Evolutionary conservation across 306 rosid species (phyloP).

Genomic region (cucumber (Cucumis sativus)): DNA sequence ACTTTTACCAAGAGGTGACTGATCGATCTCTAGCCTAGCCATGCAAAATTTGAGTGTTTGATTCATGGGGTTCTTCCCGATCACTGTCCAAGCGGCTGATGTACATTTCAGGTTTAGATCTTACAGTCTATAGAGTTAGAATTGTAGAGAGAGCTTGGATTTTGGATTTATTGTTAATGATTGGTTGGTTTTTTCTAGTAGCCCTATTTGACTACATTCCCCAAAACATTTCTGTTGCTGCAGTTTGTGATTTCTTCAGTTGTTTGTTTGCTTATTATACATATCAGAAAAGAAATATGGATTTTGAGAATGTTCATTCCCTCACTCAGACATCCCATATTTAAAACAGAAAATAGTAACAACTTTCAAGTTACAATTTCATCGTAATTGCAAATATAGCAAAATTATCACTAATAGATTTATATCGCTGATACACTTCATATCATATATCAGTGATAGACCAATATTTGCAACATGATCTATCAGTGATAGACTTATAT

Average conservation of each 20-base stretch:
- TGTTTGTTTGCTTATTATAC: slow-evolving; percentile 15
- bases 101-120: slow-evolving; percentile 61
- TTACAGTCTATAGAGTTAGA: slow-evolving; percentile 32
- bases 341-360: neutral
- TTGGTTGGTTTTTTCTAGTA: slow-evolving; percentile 9
- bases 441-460: too few relatives aligned
- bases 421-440: too few relatives aligned
- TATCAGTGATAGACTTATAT: too few relatives aligned
- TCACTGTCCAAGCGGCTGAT: slow-evolving; percentile 77
- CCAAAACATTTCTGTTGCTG: slow-evolving; percentile 8
- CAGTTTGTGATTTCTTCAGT: slow-evolving; percentile 5
- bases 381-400: too few relatives aligned
- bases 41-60: slow-evolving; percentile 17
- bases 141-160: slow-evolving; percentile 27
- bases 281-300: slow-evolving; percentile 18
- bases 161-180: slow-evolving; percentile 28
- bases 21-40: slow-evolving; percentile 11
- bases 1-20: slow-evolving; percentile 15
- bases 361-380: neutral
- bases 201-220: neutral
- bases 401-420: too few relatives aligned
- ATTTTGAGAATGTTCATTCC: slow-evolving; percentile 13
- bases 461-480: too few relatives aligned
- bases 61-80: slow-evolving; percentile 45
- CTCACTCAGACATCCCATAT: neutral